Evolutionary conservation across 768 basidiomycete species (phyloP).

Genomic region (Mycena crocata): DNA sequence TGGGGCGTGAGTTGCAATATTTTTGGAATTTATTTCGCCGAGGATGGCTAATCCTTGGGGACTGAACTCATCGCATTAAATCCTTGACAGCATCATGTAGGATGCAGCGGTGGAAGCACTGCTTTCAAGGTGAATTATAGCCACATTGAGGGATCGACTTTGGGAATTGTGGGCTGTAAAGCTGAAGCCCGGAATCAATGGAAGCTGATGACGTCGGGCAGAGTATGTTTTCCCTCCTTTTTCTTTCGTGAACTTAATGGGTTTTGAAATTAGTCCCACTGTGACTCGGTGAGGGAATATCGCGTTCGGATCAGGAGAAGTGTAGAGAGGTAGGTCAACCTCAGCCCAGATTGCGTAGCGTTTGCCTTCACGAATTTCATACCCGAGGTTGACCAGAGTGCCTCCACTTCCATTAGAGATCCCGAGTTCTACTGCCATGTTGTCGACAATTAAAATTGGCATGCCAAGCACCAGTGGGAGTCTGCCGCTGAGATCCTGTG

Average conservation of each 20-base stretch:
- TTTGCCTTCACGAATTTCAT: slow-evolving; percentile 8
- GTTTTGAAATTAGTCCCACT: background rate
- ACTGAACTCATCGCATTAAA: slow-evolving; percentile 23
- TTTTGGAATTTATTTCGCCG: too few species aligned
- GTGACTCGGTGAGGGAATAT: slow-evolving; percentile 13
- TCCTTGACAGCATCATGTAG: slow-evolving; percentile 33
- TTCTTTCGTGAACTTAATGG: background rate
- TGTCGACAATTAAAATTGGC: slow-evolving; percentile 31
- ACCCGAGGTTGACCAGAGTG: slow-evolving; percentile 22
- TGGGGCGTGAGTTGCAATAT: too few species aligned
- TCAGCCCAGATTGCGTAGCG: too few species aligned
- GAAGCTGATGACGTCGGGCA: too few species aligned
- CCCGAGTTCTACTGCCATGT: too few species aligned
- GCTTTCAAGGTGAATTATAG: slow-evolving; percentile 28
- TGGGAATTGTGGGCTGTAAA: too few species aligned
- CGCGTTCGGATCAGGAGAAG: background rate
- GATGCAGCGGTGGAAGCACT: slow-evolving; percentile 17
- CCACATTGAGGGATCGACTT: too few species aligned
- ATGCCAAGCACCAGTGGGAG: slow-evolving; percentile 30
- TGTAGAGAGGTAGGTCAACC: slow-evolving; percentile 29
- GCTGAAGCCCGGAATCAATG: too few species aligned
- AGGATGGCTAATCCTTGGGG: too few species aligned
- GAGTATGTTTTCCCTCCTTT: slow-evolving; percentile 14
- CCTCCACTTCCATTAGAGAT: slow-evolving; percentile 31
- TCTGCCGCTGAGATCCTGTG: slow-evolving; percentile 27